Conservation (phyloP, 2,329 filamentous ascomycete genomes). For the Colletotrichum abscissum region DNA sequence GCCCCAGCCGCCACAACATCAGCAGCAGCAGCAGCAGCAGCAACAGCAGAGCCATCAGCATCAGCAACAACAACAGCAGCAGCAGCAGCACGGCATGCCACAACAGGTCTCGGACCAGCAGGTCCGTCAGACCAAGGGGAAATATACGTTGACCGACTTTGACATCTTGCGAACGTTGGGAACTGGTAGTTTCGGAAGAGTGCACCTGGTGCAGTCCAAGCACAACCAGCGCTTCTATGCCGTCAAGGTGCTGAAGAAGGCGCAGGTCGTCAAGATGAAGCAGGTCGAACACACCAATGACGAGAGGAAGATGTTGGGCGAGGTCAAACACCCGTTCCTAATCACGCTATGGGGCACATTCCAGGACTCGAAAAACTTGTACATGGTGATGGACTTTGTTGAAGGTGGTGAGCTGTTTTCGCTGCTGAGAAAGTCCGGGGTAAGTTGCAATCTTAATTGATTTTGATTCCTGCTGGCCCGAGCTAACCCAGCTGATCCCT, state of each 20-base stretch:
- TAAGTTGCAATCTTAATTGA: constrained; percentile 51
- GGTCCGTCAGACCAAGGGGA: constrained; percentile 86
- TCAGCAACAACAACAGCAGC: constrained; percentile 39
- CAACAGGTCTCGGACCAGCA: constrained; percentile 48
- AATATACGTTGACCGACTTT: constrained; percentile 95
- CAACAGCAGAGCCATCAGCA: constrained; percentile 38
- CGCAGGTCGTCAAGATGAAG: constrained; percentile 99
- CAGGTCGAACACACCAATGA: constrained; percentile 99
- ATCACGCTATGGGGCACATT: constrained; percentile 99
- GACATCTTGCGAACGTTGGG: constrained; percentile 90
- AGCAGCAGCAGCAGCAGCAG: constrained; percentile 18
- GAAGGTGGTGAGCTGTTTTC: constrained; percentile 98
- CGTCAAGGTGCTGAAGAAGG: constrained; percentile 98
- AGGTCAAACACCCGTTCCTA: constrained; percentile 97
- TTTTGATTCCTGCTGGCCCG: neutral
- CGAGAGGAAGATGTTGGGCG: constrained; percentile 93
- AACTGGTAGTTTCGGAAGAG: constrained; percentile 95
- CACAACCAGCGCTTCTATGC: constrained; percentile 99
- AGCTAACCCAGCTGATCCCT: constrained; percentile 36
- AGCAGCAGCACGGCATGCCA: constrained; percentile 43
- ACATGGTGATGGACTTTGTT: constrained; percentile 99
- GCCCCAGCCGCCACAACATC: constrained; percentile 37
- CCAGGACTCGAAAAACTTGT: constrained; percentile 93
- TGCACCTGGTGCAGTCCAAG: constrained; percentile 96
- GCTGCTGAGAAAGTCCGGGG: constrained; percentile 91